phyloP scores from a whole-genome alignment of 225 moss, liverwort and hornwort species.

The Neckera pumila region DNA sequence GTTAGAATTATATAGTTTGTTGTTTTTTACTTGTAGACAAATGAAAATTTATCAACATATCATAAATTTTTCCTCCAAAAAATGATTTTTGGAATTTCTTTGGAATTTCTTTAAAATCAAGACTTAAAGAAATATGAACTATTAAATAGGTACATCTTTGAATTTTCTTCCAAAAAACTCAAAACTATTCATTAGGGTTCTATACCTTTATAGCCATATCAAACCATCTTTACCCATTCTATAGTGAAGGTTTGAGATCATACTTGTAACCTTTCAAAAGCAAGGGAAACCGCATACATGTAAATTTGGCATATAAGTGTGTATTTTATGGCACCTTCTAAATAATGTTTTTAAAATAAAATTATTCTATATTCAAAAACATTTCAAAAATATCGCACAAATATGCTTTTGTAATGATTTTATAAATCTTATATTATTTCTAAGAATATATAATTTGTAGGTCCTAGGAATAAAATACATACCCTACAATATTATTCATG shows the following conservation, averaged over 20 bases:
- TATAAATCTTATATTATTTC: neutral
- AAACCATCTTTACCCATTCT: fast-evolving
- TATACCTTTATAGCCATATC: neutral
- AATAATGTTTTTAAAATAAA: neutral
- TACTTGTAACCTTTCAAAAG: neutral
- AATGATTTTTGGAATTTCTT: neutral
- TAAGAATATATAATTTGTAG: neutral
- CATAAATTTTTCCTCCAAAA: neutral
- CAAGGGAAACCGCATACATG: neutral
- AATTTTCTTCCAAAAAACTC: neutral
- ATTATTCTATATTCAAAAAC: neutral
- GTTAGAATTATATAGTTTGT: neutral
- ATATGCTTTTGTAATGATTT: neutral
- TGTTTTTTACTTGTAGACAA: too few relatives aligned
- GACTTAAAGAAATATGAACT: neutral
- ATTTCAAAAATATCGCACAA: neutral
- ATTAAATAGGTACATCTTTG: neutral
- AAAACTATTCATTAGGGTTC: neutral
- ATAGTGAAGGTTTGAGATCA: too few relatives aligned
- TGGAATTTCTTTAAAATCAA: neutral
- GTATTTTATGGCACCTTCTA: neutral
- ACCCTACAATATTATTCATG: neutral
- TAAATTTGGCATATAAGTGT: fast-evolving
- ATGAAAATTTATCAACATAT: neutral
- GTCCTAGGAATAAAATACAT: neutral